Base-by-base conservation (phyloP, 805 yeast genomes). In the Saccharomyces eubayanus region DNA sequence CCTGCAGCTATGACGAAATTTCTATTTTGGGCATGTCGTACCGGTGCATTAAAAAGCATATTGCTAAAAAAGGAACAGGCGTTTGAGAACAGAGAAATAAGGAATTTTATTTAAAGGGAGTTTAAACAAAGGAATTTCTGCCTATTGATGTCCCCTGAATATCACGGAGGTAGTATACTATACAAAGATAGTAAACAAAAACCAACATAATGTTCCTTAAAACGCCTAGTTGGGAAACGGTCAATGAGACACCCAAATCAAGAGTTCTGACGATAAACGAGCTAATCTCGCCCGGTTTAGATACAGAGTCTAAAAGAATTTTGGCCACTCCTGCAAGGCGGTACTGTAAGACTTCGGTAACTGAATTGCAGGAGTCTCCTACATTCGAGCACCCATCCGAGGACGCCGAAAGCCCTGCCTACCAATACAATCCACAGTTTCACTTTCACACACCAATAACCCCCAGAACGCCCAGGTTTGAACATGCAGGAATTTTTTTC, bases 401-500 rank as follows among this genome's bases (percentile, higher is more conserved):
- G 6, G 24, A 9, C 24, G 20, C 9, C 24, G 43, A 36, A 16
- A 12, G 8, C 10, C 43, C 43, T 16, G 5, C 43, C 11, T 36
- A 36, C 16, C 43, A 36, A 36, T 36, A 36, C 9, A 36, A 36
- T 16, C 5, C 24, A 2, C 43, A 16, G 16, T 36, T 36, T 36
- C 43, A 36, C 24, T 36, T 36, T 16, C 43, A 21, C 9, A 21
- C 21, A 9, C 43, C 43, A 36, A 16, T 16, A 48, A 69, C 70
- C 12, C 72, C 72, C 6, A 64, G 66, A 3, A 67, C 72, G 2
- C 72, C 71, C 14, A 67, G 62, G 50, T 62, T 70, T 20, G 61
- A 62, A 53, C 58, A 64, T 43, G 54, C 59, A 5, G 71, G 67
- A 53, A 53, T 62, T 8, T 65, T 66, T 46, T 52, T 67, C 10